Base-by-base conservation (phyloP, 768 basidiomycete species). In the Postia placenta region DNA sequence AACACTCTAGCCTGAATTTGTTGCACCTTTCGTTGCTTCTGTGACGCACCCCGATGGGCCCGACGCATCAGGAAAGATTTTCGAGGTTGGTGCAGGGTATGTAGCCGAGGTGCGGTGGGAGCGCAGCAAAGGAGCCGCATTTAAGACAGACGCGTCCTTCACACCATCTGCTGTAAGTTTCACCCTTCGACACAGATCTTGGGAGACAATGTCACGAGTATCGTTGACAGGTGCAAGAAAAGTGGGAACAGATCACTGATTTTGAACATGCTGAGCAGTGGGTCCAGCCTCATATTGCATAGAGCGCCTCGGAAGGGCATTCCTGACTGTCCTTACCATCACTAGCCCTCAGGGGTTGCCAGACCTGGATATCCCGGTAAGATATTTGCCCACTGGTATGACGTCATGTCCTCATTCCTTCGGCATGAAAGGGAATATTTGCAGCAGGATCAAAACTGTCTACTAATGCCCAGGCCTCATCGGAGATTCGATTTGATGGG, bases 21-120 rank as follows among this genome's bases (percentile, higher is more conserved):
- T 99, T 43, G 92, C 92, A 1, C 95, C 96, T 1, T 82, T 98
- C 56, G 93, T 98, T 26, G 84, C 76, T 11, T 92, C 88, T 7
- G 75, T 98, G 14, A 85, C 82, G 51, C 90, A 95, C 51, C 90
- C 90, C 12, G 81, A 93, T 48, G 88, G 83, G 1, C 80, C 82
- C 14, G 83, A 89, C 50, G 85, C 83, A 0, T 81, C 76, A 23
- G 92, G 92, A 26, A 83, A 79, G 62, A 76, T 95, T 15, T 98
- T 92, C 55, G 94, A 98, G 68, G 76, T 93, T 30, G 96, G 94
- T 27, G 96, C 89, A 41, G 95, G 94, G 3, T 98, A 84, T 63
- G 71, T 92, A 47, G 87, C 91, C 7, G 91, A 96, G 66, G 76
- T 97, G 49, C 79, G 96, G 49, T 97, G 92, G 90, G 90, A 98